These are phyloP conservation scores for Betula pendula DNA, from an alignment of 306 rosid species.

Conservation along the genomic window DNA sequence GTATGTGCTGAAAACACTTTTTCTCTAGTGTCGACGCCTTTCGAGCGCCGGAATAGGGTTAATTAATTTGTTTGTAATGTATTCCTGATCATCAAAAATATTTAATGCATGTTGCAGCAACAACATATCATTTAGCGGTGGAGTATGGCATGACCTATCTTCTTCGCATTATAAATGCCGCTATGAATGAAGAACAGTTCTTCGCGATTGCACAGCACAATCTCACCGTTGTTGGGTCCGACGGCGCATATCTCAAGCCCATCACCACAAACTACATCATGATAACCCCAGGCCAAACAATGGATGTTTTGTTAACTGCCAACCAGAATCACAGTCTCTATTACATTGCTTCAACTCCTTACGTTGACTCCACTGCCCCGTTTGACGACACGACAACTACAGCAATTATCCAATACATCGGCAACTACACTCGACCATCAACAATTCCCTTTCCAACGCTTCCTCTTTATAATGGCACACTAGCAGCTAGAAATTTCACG, in stretches of 20 bases:
- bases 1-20: no score
- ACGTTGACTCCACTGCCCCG: constrained; percentile 6
- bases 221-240: constrained; percentile 40
- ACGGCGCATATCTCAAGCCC: constrained; percentile 41
- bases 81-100: no score
- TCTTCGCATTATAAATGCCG: constrained; percentile 45
- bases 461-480: constrained; percentile 32
- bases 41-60: no score
- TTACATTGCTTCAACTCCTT: constrained; percentile 48
- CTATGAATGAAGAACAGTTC: constrained; percentile 35
- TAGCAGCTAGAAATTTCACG: constrained; percentile 29
- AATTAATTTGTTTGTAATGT: no score
- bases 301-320: constrained; percentile 40
- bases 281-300: constrained; percentile 56
- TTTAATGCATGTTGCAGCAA: constrained; percentile 13
- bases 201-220: constrained; percentile 44
- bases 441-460: constrained; percentile 26
- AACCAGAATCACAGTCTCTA: constrained; percentile 37
- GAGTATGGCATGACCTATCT: constrained; percentile 39
- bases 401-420: constrained; percentile 42
- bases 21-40: no score
- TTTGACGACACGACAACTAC: constrained; percentile 38
- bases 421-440: not conserved
- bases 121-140: constrained; percentile 31
- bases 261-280: constrained; percentile 31